Base-by-base conservation (phyloP, 805 yeast species). In the Wickerhamiella qilinensis region DNA sequence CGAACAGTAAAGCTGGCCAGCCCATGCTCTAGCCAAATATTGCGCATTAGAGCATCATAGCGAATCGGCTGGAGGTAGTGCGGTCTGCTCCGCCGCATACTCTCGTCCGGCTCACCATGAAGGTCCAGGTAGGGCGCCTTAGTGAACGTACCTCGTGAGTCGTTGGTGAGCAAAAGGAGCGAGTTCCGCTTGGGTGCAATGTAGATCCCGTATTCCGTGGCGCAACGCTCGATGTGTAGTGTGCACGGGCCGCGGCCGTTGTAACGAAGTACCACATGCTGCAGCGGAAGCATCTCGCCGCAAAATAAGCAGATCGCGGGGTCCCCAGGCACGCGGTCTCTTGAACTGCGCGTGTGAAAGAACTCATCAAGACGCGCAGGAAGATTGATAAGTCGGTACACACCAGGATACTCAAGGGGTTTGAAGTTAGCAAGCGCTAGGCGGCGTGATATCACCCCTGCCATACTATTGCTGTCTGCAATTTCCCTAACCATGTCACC, bases 291-390 rank as follows among this genome's bases (percentile, higher is more conserved):
- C 6, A 75, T 64, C 9, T 61, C 58, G 1, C 85, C 91, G 58
- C 98, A 91, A 44, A 77, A 77, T 39, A 88, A 58, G 51, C 98
- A 88, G 8, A 88, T 62, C 0, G 93, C 94, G 0, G 94, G 91
- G 46, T 86, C 93, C 3, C 58, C 44, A 0, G 67, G 62, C 15
- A 47, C 38, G 15, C 21, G 37, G 9, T 44, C 49, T 1, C 42
- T 34, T 17, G 15, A 20, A 16, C 21, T 33, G 7, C 34, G 29
- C 15, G 39, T 30, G 3, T 82, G 75, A 58, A 79, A 82, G 45
- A 84, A 75, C 29, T 62, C 64, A 51, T 79, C 86, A 43, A 83
- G 57, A 37, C 79, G 65, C 2, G 60, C 55, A 0, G 95, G 95
- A 15, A 85, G 62, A 24, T 68, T 63, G 18, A 79, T 63, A 36